Conservation (phyloP, 2,329 filamentous ascomycete genomes). For the Colletotrichum incanum region DNA sequence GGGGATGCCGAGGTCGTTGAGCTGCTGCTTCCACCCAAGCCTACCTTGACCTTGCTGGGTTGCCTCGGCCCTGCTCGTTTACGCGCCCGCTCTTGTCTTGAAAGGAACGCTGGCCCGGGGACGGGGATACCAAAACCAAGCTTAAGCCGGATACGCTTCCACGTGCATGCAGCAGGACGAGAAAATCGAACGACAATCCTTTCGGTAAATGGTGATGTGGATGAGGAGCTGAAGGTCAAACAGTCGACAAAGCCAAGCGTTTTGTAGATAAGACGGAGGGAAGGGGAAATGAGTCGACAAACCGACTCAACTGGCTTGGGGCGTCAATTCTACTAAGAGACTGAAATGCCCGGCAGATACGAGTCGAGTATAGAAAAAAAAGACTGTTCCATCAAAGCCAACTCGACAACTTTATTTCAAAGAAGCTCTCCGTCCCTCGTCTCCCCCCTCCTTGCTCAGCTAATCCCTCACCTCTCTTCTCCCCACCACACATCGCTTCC, state of each 20-base stretch:
- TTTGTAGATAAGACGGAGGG: too few relatives aligned
- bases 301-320: background rate
- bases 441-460: too few relatives aligned
- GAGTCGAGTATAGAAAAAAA: too few relatives aligned
- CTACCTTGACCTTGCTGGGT: background rate
- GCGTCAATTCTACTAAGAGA: too few relatives aligned
- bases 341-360: too few relatives aligned
- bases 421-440: background rate
- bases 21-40: too few relatives aligned
- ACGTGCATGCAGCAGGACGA: background rate
- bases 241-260: background rate
- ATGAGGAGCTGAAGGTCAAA: constrained; percentile 1
- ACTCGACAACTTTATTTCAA: background rate
- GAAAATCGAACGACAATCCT: background rate
- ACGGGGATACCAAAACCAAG: constrained; percentile 1
- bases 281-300: too few relatives aligned
- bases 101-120: background rate
- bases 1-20: too few relatives aligned
- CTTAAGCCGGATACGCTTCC: constrained; percentile 11
- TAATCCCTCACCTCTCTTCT: too few relatives aligned
- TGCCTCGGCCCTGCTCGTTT: background rate
- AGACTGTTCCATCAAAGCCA: too few relatives aligned
- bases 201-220: constrained; percentile 9
- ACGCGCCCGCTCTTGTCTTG: background rate
- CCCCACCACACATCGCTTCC: too few relatives aligned